These are phyloP conservation scores for Heliocybe sulcata DNA, from an alignment of 1,284 basidiomycete genomes.

Conservation along the genomic window DNA sequence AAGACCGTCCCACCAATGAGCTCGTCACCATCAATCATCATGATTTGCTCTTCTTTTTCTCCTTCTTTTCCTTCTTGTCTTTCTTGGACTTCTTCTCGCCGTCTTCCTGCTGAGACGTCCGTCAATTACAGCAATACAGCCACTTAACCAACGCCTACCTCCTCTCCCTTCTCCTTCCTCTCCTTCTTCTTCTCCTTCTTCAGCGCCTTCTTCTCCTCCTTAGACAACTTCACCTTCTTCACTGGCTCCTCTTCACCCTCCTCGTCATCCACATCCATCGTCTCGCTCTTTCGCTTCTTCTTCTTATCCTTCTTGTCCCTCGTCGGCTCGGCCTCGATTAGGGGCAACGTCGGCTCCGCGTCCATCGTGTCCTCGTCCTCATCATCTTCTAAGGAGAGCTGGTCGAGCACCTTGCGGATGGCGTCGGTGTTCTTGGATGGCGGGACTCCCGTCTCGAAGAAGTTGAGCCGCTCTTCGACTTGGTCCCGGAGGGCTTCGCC, in stretches of 20 bases:
- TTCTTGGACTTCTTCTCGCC: conserved; percentile 11
- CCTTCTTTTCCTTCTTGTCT: conserved; percentile 27
- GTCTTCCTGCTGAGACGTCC: neutral
- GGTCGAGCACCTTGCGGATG: conserved; percentile 82
- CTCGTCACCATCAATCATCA: neutral
- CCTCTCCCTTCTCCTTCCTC: conserved; percentile 28
- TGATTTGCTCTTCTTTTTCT: conserved; percentile 28
- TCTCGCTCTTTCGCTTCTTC: conserved; percentile 56
- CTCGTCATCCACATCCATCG: conserved; percentile 53
- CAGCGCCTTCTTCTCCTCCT: conserved; percentile 78
- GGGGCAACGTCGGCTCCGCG: conserved; percentile 41
- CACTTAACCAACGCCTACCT: too few species aligned
- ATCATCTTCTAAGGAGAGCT: conserved; percentile 66
- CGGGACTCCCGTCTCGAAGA: conserved; percentile 87
- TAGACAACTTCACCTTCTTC: conserved; percentile 71
- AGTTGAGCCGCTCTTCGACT: conserved; percentile 92
- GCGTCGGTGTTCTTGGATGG: conserved; percentile 85
- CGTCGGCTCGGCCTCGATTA: conserved; percentile 45
- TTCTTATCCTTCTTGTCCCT: conserved; percentile 50
- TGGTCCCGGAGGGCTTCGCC: conserved; percentile 91
- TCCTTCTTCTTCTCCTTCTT: conserved; percentile 67
- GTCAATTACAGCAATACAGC: too few species aligned
- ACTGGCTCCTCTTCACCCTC: conserved; percentile 45
- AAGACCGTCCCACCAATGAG: neutral
- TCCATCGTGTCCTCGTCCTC: conserved; percentile 55